Conservation (phyloP, 495 filamentous ascomycete genomes). For the Tuber indicum region DNA sequence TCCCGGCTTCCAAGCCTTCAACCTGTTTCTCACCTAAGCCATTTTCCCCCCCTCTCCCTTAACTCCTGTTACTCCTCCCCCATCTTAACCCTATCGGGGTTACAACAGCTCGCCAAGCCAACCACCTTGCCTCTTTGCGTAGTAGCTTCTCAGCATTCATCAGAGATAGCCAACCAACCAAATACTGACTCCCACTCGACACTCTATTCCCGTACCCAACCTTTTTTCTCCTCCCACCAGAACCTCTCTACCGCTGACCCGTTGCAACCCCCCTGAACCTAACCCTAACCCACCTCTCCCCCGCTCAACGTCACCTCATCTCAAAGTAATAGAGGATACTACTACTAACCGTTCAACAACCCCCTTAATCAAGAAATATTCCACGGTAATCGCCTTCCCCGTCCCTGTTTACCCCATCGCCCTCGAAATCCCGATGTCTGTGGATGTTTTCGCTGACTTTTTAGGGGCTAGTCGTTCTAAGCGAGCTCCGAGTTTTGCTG, state of each 20-base stretch:
- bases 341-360: slow-evolving; percentile 26
- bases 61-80: slow-evolving; percentile 1
- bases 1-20: background rate
- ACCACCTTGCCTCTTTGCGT: slow-evolving; percentile 21
- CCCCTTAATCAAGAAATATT: slow-evolving; percentile 23
- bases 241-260: slow-evolving; percentile 1
- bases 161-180: slow-evolving; percentile 27
- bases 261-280: slow-evolving; percentile 25
- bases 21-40: background rate
- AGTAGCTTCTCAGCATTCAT: background rate
- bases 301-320: slow-evolving; percentile 37
- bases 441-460: slow-evolving; percentile 35
- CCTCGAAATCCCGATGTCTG: slow-evolving; percentile 32
- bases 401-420: slow-evolving; percentile 39
- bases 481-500: slow-evolving; percentile 30
- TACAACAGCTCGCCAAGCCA: slow-evolving; percentile 21
- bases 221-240: slow-evolving; percentile 12
- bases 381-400: slow-evolving; percentile 34
- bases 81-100: slow-evolving; percentile 12
- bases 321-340: slow-evolving; percentile 25
- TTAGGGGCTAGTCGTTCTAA: slow-evolving; percentile 26
- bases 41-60: background rate
- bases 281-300: slow-evolving; percentile 40
- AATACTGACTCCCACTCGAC: slow-evolving; percentile 15
- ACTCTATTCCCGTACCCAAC: slow-evolving; percentile 21